Conservation (phyloP, 1,284 basidiomycete genomes). For the Rhodofomes roseus region DNA sequence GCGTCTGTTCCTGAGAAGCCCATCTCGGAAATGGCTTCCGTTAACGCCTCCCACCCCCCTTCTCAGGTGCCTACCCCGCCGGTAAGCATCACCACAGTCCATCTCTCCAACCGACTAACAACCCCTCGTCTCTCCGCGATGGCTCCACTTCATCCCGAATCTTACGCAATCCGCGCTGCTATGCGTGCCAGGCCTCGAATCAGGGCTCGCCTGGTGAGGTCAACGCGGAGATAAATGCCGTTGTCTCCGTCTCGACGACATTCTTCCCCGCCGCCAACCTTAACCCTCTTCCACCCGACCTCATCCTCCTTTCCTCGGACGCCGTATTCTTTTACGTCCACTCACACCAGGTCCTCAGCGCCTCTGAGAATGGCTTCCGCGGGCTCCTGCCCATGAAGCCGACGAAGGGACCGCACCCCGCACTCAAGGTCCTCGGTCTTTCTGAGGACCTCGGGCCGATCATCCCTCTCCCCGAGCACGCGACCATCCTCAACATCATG, state of each 20-base stretch:
- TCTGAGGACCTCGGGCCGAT: conserved; percentile 28
- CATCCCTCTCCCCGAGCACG: conserved; percentile 29
- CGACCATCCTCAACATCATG: conserved; percentile 33
- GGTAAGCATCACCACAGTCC: conserved; percentile 34
- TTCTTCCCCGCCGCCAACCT: conserved; percentile 69
- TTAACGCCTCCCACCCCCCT: conserved; percentile 11
- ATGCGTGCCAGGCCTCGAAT: conserved; percentile 24
- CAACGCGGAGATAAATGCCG: conserved; percentile 30
- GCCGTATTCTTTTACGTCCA: conserved; percentile 63
- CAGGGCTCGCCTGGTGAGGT: conserved; percentile 33
- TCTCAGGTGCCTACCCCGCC: conserved; percentile 65
- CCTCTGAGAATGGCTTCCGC: conserved; percentile 37
- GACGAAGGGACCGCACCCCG: conserved; percentile 1
- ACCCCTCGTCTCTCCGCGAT: background rate
- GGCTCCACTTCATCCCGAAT: background rate
- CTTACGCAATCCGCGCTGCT: background rate
- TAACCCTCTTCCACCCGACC: conserved; percentile 49
- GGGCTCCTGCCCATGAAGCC: conserved; percentile 26
- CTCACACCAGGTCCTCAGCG: conserved; percentile 28
- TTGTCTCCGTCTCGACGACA: conserved; percentile 76
- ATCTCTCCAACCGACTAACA: background rate
- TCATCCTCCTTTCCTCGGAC: conserved; percentile 65
- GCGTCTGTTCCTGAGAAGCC: conserved; percentile 32
- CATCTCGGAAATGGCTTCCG: conserved; percentile 25
- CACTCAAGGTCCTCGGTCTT: conserved; percentile 6